phyloP scores from a whole-genome alignment of 345 rosid species.

The Psidium guajava region DNA sequence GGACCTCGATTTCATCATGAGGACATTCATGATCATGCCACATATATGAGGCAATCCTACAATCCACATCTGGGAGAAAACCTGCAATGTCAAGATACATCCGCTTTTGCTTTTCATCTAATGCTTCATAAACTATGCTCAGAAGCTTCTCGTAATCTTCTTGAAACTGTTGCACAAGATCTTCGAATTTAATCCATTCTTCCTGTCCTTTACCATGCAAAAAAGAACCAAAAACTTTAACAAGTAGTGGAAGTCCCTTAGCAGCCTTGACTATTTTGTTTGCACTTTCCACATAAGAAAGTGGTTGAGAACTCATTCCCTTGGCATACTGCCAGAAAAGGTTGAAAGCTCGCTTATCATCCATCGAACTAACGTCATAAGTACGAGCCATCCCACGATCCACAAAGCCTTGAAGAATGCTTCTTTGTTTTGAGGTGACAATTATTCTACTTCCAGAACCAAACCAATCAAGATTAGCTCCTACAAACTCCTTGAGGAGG shows the following conservation, averaged over 20 bases:
- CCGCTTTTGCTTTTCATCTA: not conserved
- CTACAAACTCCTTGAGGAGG: not conserved
- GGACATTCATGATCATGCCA: not conserved
- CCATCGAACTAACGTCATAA: not conserved
- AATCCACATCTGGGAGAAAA: not conserved
- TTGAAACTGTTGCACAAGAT: not conserved
- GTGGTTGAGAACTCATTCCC: not conserved
- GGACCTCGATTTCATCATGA: not conserved
- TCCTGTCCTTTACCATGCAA: not conserved
- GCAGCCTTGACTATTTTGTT: not conserved
- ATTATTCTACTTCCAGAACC: not conserved
- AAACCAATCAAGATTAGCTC: not conserved
- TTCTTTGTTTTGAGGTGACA: not conserved
- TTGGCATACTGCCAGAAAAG: not conserved
- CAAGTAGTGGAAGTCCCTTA: not conserved
- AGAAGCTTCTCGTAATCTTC: not conserved
- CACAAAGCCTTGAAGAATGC: not conserved
- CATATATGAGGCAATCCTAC: not conserved
- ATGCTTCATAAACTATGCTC: not conserved
- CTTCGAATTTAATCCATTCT: not conserved
- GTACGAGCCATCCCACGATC: not conserved
- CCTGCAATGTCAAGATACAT: not conserved
- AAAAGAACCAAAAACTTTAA: not conserved
- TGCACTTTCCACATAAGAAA: not conserved
- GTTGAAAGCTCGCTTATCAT: not conserved